A percentile compares a stretch with the other conserved stretches of the same genome.
Evolutionary conservation across 768 basidiomycete species (phyloP).

Genomic region (Psilocybe azurescens): DNA sequence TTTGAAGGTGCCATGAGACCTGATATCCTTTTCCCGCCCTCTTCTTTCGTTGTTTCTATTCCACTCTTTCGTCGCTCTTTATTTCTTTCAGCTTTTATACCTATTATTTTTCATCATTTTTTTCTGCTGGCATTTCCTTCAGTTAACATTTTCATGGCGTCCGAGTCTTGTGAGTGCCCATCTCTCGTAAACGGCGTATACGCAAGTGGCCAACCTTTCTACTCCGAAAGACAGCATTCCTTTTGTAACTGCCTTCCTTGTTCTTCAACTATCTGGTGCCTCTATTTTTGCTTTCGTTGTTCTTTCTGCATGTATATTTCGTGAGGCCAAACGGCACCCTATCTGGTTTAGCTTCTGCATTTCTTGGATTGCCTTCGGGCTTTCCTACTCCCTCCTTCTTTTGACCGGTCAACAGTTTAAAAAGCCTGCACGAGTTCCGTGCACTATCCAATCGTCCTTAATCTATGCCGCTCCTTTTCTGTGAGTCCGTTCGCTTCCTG

Average conservation of each 20-base stretch:
- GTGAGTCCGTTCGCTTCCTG: constrained; percentile 25
- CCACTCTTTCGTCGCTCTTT: neutral
- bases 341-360: constrained; percentile 42
- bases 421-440: constrained; percentile 29
- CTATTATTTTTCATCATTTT: neutral
- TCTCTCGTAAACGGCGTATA: neutral
- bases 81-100: neutral
- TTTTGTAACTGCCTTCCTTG: constrained; percentile 32
- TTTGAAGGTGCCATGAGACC: too few relatives aligned
- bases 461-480: constrained; percentile 38
- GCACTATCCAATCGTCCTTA: constrained; percentile 35
- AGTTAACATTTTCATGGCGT: neutral
- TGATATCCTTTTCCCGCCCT: neutral
- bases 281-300: constrained; percentile 29
- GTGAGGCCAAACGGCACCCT: constrained; percentile 31
- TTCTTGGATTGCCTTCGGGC: constrained; percentile 39
- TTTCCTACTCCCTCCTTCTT: constrained; percentile 38
- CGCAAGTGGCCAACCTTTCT: too few relatives aligned
- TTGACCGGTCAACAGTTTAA: constrained; percentile 37
- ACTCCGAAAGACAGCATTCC: constrained; percentile 8
- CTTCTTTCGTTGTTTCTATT: neutral
- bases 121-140: neutral
- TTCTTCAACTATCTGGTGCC: constrained; percentile 34
- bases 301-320: constrained; percentile 31
- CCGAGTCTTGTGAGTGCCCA: neutral